Percentiles rank a stretch among this genome's conserved stretches.
phyloP scores from a whole-genome alignment of 345 rosid genomes.

The Bruguiera sexangula region DNA sequence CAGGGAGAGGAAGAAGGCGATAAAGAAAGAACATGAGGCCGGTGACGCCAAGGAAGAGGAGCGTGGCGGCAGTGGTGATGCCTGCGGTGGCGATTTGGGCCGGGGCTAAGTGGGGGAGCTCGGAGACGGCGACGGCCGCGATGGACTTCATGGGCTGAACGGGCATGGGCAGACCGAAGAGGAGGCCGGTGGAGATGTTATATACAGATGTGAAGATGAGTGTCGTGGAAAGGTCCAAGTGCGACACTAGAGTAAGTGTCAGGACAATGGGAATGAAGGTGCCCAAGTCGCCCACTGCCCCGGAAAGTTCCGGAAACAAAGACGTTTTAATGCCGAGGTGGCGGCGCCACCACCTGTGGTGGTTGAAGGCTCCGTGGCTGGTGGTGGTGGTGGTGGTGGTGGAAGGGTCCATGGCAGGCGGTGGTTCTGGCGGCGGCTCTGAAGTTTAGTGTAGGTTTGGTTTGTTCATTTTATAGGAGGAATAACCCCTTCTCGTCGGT shows the following conservation, averaged over 20 bases:
- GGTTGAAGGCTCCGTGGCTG: constrained; percentile 1
- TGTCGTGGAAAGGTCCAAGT: constrained; percentile 2
- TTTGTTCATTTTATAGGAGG: no score
- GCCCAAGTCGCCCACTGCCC: constrained; percentile 24
- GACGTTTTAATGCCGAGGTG: constrained; percentile 5
- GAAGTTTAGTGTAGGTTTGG: no score
- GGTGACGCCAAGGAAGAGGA: background rate
- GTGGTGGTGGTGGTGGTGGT: no score
- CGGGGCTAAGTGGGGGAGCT: background rate
- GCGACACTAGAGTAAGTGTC: constrained; percentile 17
- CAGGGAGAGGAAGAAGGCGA: no score
- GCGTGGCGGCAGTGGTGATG: background rate
- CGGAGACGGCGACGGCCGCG: constrained; percentile 4
- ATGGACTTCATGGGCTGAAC: constrained; percentile 6
- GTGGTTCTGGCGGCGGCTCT: background rate
- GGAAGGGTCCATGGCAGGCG: constrained; percentile 6
- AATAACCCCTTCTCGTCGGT: no score
- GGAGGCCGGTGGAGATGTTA: background rate
- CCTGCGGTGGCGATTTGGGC: background rate
- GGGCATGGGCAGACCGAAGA: background rate
- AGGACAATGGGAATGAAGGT: constrained; percentile 27
- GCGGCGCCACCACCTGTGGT: constrained; percentile 14
- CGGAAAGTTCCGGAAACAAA: constrained; percentile 17
- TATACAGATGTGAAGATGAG: background rate
- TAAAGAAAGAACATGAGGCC: no score